phyloP scores from a whole-genome alignment of 306 rosid genomes.

The Fragaria vesca region DNA sequence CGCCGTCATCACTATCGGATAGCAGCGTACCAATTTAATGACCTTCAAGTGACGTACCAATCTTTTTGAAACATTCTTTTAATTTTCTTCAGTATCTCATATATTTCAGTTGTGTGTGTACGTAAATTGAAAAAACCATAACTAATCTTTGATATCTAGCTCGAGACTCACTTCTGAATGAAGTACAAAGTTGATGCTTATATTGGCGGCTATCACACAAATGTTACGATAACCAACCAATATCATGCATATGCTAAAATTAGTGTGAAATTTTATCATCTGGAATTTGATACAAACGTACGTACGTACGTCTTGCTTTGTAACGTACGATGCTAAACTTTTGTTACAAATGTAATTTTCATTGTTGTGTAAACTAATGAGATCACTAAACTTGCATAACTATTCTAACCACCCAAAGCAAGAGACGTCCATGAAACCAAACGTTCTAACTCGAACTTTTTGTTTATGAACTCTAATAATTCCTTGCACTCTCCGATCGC shows the following conservation, averaged over 20 bases:
- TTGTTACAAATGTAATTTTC: background rate
- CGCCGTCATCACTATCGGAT: too few relatives aligned
- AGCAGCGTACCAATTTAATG: too few relatives aligned
- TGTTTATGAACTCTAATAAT: background rate
- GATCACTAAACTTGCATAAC: background rate
- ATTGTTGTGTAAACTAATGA: background rate
- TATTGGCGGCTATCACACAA: background rate
- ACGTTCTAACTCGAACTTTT: background rate
- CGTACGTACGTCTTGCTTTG: background rate
- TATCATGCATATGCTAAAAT: background rate
- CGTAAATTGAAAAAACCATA: too few relatives aligned
- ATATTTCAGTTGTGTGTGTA: too few relatives aligned
- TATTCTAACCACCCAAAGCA: background rate
- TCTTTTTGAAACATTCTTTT: too few relatives aligned
- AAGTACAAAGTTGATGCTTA: background rate
- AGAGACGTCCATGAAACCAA: background rate
- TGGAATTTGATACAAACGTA: background rate
- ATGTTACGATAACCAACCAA: too few relatives aligned
- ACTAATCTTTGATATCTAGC: too few relatives aligned
- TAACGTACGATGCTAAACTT: background rate
- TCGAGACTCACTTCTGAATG: too few relatives aligned
- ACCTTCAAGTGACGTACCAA: too few relatives aligned
- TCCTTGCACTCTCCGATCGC: conserved; percentile 13
- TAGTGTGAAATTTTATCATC: background rate
- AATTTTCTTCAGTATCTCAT: too few relatives aligned